These are phyloP conservation scores for Cryptococcus hybrid DNA, from an alignment of 1,284 basidiomycete species.

Conservation along the genomic window DNA sequence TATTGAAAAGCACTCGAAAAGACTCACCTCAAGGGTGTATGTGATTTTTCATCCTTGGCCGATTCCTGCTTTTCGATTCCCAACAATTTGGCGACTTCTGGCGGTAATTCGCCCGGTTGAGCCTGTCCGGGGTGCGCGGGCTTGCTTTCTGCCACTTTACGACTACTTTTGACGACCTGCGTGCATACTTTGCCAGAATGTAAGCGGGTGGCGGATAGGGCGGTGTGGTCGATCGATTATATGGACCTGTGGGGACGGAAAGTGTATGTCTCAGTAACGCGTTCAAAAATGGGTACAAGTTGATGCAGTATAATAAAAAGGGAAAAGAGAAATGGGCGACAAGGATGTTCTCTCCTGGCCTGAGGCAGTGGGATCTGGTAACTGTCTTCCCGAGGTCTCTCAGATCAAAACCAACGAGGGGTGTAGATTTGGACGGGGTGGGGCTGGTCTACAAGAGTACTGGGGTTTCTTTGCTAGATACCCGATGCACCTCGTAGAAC, in stretches of 20 bases:
- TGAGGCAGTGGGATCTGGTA: no score
- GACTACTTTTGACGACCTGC: no score
- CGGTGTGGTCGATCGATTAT: slow-evolving; percentile 11
- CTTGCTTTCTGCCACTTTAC: no score
- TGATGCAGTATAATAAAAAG: neutral
- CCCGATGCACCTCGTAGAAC: no score
- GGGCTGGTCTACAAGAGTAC: no score
- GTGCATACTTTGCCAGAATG: neutral
- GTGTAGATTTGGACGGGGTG: no score
- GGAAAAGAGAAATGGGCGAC: neutral
- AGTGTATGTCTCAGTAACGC: neutral
- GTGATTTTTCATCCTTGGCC: neutral
- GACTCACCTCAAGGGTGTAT: no score
- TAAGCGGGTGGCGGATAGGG: slow-evolving; percentile 6
- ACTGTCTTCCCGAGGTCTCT: no score
- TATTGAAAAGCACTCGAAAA: no score
- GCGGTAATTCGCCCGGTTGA: slow-evolving; percentile 26
- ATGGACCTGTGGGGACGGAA: neutral
- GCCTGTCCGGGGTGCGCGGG: no score
- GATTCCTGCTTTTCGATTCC: slow-evolving; percentile 23
- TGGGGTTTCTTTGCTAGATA: no score
- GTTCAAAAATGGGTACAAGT: neutral
- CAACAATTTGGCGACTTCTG: slow-evolving; percentile 42
- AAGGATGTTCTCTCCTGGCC: neutral
- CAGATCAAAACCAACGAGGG: no score